Evolutionary conservation across 2,329 filamentous ascomycete genomes (phyloP).

Genomic region (Alternaria sp.): DNA sequence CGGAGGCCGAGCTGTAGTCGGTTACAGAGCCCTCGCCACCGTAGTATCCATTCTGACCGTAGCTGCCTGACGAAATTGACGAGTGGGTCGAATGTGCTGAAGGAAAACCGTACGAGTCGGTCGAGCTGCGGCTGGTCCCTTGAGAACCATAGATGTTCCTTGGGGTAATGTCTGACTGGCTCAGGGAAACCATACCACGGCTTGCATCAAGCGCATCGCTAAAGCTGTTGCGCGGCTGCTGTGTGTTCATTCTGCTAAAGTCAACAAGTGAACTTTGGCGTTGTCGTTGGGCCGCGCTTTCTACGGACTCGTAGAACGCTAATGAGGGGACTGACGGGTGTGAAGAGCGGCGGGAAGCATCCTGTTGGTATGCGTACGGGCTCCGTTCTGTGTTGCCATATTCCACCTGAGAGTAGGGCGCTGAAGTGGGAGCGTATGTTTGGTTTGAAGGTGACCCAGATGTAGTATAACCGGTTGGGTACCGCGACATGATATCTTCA

Average conservation of each 20-base stretch:
- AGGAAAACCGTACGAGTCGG: conserved; percentile 91
- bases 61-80: conserved; percentile 84
- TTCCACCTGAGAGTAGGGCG: conserved; percentile 77
- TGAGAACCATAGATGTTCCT: conserved; percentile 83
- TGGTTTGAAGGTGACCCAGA: conserved; percentile 75
- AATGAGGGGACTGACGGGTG: conserved; percentile 78
- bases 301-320: conserved; percentile 59
- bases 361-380: conserved; percentile 66
- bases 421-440: conserved; percentile 72
- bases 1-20: conserved; percentile 92
- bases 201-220: conserved; percentile 91
- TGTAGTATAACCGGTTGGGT: conserved; percentile 71
- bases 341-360: conserved; percentile 74
- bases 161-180: conserved; percentile 77
- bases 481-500: conserved; percentile 80
- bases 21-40: conserved; percentile 82
- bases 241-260: conserved; percentile 67
- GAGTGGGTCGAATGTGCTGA: conserved; percentile 84
- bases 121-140: conserved; percentile 71
- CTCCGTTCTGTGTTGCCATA: conserved; percentile 67
- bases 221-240: conserved; percentile 71
- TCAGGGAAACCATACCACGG: conserved; percentile 93
- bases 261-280: conserved; percentile 72
- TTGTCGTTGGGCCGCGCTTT: conserved; percentile 53
- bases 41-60: conserved; percentile 83